Base-by-base conservation (phyloP, 371 early-diverging fungal species). In the Mortierella sp. region DNA sequence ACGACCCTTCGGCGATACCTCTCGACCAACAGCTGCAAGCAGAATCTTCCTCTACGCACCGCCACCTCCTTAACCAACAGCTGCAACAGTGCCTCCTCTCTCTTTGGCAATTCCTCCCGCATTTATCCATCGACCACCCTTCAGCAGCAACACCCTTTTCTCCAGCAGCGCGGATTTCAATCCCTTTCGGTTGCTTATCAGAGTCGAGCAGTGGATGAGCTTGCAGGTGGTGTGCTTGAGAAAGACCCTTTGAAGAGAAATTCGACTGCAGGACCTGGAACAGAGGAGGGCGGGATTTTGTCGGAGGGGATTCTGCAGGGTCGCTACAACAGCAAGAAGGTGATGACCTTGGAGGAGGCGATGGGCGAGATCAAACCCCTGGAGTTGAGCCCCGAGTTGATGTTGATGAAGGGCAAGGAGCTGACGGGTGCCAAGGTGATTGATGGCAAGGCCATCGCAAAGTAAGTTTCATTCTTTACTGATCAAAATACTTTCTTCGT, bases 361-460 rank as follows among this genome's bases (percentile, higher is more conserved):
- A 84, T 80, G 84, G 84, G 78, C 14, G 73, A 75, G 29, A 80
- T 80, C 35, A 84, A 84, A 46, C 84, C 84, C 0, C 71, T 84
- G 73, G 81, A 80, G 32, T 35, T 84, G 70, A 84, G 84, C 46
- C 84, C 84, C 12, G 84, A 84, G 43, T 21, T 72, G 70, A 84
- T 63, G 0, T 43, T 84, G 60, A 65, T 84, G 70, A 75, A 78
- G 65, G 80, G 77, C 10, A n/a, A 70, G 49, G 74, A 74, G n/a
- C 18, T 55, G 90, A 90, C 78, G 75, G 88, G 78, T 44, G 93
- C 94, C 48, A 89, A 90, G 55, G 78, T 94, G 54, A 91, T 95
- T 80, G 94, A 95, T 79, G 95, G 95, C 78, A 94, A 95, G 82
- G 89, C 91, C 41, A 89, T 93, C 79, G 93, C 95, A 74, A 90